Base-by-base conservation (phyloP, 306 rosid genomes). In the Dryas octopetala region DNA sequence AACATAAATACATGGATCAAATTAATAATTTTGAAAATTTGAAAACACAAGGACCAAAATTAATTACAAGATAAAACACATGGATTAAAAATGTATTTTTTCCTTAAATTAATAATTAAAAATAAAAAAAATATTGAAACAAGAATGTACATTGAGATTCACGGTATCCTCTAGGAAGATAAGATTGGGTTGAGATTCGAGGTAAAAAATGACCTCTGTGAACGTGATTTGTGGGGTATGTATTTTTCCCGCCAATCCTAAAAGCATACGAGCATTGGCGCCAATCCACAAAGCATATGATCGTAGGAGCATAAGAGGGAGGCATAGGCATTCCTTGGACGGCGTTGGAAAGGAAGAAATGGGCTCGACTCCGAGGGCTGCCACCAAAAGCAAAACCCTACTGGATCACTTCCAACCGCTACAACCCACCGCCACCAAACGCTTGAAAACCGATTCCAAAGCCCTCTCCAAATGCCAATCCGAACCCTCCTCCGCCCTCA, bases 331-430 rank as follows among this genome's bases (percentile, higher is more conserved):
- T n/a, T 54, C 28, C 2, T 53, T 17, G 8, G 17, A 4, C 2
- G 58, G 58, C 43, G 64, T 59, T 28, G 4, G 40, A 59, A 26
- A 10, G 11, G n/a, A 40, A 48, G 46, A n/a, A 32, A 32, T 32
- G 38, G 38, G 38, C 3, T 32, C 38, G 38, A 32, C 38, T 32
- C 38, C 38, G 38, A 32, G 3, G 38, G 38, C 38, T 32, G 38
- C 38, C 38, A 32, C 38, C 23, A 57, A 67, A 67, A 55, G 17
- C 68, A 90, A 82, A 88, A 84, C 84, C 92, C 88, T 88, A 70
- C 69, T 65, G 78, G 90, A 88, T 51, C 14, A 83, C 73, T 84
- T 81, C 83, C 78, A 75, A 52, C 96, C 86, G 3, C 38, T 3
- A 9, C 68, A 5, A 26, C 66, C 46, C 26, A 19, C 51, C 26